Percentiles rank a stretch among this genome's conserved stretches.
These are phyloP conservation scores for Albatrellus ellisii DNA, from an alignment of 768 basidiomycete species.

Conservation along the genomic window DNA sequence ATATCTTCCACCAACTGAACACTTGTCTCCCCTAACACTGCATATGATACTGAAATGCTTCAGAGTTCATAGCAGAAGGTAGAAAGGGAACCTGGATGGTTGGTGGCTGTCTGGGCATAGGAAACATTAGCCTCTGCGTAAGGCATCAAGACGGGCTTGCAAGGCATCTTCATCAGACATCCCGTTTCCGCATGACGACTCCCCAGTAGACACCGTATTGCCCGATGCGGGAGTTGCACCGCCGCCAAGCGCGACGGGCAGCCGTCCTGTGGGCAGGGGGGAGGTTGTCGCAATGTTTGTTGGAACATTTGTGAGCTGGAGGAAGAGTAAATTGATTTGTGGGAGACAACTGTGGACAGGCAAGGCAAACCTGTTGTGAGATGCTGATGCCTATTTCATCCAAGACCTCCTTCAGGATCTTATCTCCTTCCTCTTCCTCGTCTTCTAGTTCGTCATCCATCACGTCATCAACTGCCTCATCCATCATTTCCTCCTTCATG, in stretches of 20 bases:
- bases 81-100: too few relatives aligned
- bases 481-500: slow-evolving; percentile 99
- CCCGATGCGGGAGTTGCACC: slow-evolving; percentile 27
- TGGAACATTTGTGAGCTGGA: slow-evolving; percentile 75
- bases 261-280: slow-evolving; percentile 48
- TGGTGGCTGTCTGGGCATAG: too few relatives aligned
- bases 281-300: slow-evolving; percentile 52
- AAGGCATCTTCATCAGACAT: slow-evolving; percentile 81
- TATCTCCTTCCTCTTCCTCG: slow-evolving; percentile 92
- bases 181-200: slow-evolving; percentile 25
- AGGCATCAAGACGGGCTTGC: slow-evolving; percentile 85
- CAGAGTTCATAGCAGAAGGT: too few relatives aligned
- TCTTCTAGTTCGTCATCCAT: slow-evolving; percentile 90
- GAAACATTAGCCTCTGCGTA: slow-evolving; percentile 61
- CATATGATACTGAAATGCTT: too few relatives aligned
- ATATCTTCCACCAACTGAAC: too few relatives aligned
- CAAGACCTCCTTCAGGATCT: slow-evolving; percentile 88
- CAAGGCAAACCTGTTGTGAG: slow-evolving; percentile 57
- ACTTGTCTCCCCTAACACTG: too few relatives aligned
- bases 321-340: neutral
- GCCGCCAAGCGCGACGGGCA: slow-evolving; percentile 81
- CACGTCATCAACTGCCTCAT: slow-evolving; percentile 92
- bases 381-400: slow-evolving; percentile 94
- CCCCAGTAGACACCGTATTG: slow-evolving; percentile 25
- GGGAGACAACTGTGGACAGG: slow-evolving; percentile 7